Percentiles rank a stretch among this genome's conserved stretches.
Evolutionary conservation across 108 stramenopile genomes (phyloP).

Genomic region (Nitzschia sp.): DNA sequence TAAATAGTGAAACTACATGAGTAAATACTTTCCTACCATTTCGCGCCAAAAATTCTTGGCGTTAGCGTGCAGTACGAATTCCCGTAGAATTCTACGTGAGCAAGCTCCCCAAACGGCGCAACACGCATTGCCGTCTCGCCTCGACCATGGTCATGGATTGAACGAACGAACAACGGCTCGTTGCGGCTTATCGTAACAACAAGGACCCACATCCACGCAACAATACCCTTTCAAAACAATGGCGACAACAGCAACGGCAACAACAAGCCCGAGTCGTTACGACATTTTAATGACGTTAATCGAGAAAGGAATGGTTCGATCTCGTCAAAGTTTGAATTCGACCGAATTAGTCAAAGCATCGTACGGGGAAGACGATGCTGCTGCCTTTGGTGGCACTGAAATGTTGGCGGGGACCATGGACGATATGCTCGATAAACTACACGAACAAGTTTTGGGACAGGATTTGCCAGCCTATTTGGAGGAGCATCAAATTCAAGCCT

Average conservation of each 20-base stretch:
- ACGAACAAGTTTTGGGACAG: conserved; percentile 23
- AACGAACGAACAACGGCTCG: too few species aligned
- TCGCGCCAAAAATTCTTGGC: too few species aligned
- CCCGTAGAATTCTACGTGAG: too few species aligned
- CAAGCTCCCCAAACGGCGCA: too few species aligned
- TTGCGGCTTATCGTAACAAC: too few species aligned
- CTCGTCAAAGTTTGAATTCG: conserved; percentile 26
- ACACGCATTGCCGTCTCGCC: too few species aligned
- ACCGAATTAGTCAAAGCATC: conserved; percentile 12
- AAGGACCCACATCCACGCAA: too few species aligned
- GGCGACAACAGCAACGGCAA: not conserved
- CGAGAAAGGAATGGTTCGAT: conserved; percentile 9
- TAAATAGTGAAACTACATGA: too few species aligned
- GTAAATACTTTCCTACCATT: too few species aligned
- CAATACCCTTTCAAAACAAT: too few species aligned
- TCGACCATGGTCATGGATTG: too few species aligned
- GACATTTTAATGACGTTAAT: not conserved
- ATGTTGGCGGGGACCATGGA: conserved; percentile 36
- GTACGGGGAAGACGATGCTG: conserved; percentile 33
- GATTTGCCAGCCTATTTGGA: not conserved
- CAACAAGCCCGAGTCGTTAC: not conserved
- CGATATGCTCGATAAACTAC: conserved; percentile 33
- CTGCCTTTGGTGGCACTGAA: conserved; percentile 22
- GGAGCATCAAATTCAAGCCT: not conserved
- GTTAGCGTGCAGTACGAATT: too few species aligned